Percentiles rank a stretch among this genome's conserved stretches.
phyloP scores from a whole-genome alignment of 2,329 filamentous ascomycete species.

The Epichloe brachyelytri region DNA sequence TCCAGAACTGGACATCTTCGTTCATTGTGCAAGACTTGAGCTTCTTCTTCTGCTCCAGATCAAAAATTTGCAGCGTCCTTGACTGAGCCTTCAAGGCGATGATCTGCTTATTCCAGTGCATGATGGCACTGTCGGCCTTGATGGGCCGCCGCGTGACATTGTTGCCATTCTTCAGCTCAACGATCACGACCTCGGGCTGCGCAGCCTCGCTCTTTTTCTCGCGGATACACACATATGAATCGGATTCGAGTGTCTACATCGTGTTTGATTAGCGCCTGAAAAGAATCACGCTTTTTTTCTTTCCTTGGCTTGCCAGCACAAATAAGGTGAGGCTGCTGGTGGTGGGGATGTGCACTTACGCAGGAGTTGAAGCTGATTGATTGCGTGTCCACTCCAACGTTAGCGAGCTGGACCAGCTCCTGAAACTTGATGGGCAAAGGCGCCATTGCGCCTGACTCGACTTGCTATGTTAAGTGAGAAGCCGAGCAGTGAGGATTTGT shows the following conservation, averaged over 20 bases:
- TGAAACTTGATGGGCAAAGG: slow-evolving; percentile 85
- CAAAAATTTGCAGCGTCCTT: slow-evolving; percentile 94
- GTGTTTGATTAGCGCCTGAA: neutral
- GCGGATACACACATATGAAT: slow-evolving; percentile 89
- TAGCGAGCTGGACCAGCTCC: slow-evolving; percentile 63
- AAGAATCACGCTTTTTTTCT: neutral
- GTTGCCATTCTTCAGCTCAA: slow-evolving; percentile 96
- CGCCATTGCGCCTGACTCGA: slow-evolving; percentile 35
- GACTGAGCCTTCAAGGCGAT: slow-evolving; percentile 93
- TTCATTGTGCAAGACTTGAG: slow-evolving; percentile 94
- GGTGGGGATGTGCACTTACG: slow-evolving; percentile 28
- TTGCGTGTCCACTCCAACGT: slow-evolving; percentile 32
- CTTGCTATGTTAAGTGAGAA: slow-evolving; percentile 12
- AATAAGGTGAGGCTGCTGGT: neutral
- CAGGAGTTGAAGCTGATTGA: slow-evolving; percentile 69
- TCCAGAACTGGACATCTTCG: slow-evolving; percentile 98
- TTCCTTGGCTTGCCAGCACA: neutral
- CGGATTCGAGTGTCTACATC: slow-evolving; percentile 85
- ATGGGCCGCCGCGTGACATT: slow-evolving; percentile 89
- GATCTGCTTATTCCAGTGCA: slow-evolving; percentile 95
- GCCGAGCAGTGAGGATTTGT: slow-evolving; percentile 6
- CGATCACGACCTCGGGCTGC: slow-evolving; percentile 87
- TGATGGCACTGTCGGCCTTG: slow-evolving; percentile 98
- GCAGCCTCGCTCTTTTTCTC: slow-evolving; percentile 80
- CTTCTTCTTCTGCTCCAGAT: slow-evolving; percentile 84